phyloP scores from a whole-genome alignment of 2,329 filamentous ascomycete genomes.

The Trematosphaeria pertusa region DNA sequence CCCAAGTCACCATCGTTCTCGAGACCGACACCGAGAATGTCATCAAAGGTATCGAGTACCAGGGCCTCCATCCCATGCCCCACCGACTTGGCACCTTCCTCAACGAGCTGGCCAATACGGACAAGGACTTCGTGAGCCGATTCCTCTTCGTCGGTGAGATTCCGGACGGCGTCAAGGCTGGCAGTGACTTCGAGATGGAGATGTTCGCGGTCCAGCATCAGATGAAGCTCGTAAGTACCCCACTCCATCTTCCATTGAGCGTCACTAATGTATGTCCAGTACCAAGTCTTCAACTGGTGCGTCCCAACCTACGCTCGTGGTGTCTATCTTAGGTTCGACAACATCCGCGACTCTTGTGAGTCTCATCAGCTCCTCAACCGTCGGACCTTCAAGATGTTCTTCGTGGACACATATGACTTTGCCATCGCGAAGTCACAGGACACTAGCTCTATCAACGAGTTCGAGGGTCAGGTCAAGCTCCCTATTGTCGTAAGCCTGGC shows the following conservation, averaged over 20 bases:
- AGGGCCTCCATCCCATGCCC: constrained; percentile 19
- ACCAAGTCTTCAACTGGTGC: constrained; percentile 29
- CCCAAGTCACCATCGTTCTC: no score
- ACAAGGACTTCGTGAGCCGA: constrained; percentile 31
- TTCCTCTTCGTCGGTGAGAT: constrained; percentile 29
- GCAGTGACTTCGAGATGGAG: constrained; percentile 32
- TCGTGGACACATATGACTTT: constrained; percentile 32
- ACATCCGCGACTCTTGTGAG: constrained; percentile 43
- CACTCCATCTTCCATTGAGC: constrained; percentile 2
- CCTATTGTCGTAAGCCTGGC: no score
- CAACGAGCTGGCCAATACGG: constrained; percentile 34
- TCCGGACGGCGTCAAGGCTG: constrained; percentile 29
- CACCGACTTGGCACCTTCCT: constrained; percentile 26
- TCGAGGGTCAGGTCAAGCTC: constrained; percentile 42
- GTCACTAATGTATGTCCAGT: constrained; percentile 31
- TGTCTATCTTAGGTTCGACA: constrained; percentile 48
- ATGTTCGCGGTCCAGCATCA: constrained; percentile 29
- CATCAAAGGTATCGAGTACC: constrained; percentile 14
- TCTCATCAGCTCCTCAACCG: constrained; percentile 31
- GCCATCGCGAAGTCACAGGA: constrained; percentile 35
- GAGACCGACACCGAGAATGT: constrained; percentile 11
- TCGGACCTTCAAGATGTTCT: constrained; percentile 27
- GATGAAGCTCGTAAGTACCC: constrained; percentile 38
- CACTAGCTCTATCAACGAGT: constrained; percentile 29
- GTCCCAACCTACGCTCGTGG: constrained; percentile 30